Percentiles rank a stretch among this genome's conserved stretches.
Evolutionary conservation across 257 asterid genomes (phyloP).

Genomic region (Solanum chilense): DNA sequence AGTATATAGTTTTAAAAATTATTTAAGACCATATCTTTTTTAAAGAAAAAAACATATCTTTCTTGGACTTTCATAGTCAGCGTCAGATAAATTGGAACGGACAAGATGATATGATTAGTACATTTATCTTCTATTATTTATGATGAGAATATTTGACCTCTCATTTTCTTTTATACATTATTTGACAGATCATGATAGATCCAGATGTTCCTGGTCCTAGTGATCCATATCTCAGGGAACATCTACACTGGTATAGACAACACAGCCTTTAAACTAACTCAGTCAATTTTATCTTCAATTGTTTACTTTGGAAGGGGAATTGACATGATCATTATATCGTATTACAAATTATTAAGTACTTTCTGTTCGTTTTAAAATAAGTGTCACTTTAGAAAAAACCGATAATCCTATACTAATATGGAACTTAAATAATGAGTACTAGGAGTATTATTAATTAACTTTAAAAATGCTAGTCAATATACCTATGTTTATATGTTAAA

Average conservation of each 20-base stretch:
- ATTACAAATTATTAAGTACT: neutral
- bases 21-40: neutral
- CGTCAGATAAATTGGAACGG: neutral
- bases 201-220: slow-evolving; percentile 44
- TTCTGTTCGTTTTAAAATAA: neutral
- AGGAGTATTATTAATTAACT: neutral
- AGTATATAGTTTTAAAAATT: neutral
- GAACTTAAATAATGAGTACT: neutral
- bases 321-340: neutral
- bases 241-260: slow-evolving; percentile 27
- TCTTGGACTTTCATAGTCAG: neutral
- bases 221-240: slow-evolving; percentile 38
- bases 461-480: neutral
- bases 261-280: neutral
- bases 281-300: neutral
- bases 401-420: neutral
- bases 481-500: neutral
- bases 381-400: neutral
- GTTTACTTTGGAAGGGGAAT: neutral
- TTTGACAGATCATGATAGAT: slow-evolving; percentile 28
- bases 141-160: too few relatives aligned
- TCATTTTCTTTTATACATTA: neutral
- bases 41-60: neutral
- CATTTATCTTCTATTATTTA: neutral
- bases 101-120: neutral